A percentile compares a stretch with the other conserved stretches of the same genome.
Conservation (phyloP, 345 rosid species). For the Moringa oleifera region DNA sequence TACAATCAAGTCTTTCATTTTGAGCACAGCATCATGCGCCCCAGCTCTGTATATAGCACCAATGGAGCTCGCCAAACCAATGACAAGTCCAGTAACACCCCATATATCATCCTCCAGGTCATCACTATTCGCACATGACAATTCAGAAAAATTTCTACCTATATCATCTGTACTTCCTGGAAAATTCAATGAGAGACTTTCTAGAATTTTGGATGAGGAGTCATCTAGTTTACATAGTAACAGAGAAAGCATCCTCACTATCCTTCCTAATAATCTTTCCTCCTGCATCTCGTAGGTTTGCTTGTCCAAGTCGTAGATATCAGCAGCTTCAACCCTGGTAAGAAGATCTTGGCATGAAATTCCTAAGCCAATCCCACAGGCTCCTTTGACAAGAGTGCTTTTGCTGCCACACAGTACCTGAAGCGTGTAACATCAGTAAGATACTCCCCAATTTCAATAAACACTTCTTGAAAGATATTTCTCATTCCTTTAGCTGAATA, state of each 20-base stretch:
- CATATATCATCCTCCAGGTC: slow-evolving; percentile 78
- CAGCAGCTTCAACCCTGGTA: slow-evolving; percentile 43
- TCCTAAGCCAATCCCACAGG: slow-evolving; percentile 91
- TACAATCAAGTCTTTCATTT: slow-evolving; percentile 61
- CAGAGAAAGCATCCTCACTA: slow-evolving; percentile 46
- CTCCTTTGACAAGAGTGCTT: slow-evolving; percentile 86
- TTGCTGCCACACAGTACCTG: slow-evolving; percentile 80
- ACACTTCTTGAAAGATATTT: neutral
- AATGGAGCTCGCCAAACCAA: slow-evolving; percentile 79
- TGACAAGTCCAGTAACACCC: slow-evolving; percentile 87
- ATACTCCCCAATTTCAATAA: slow-evolving; percentile 1
- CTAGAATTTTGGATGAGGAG: slow-evolving; percentile 42
- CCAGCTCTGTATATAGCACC: slow-evolving; percentile 76
- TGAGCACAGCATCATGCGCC: slow-evolving; percentile 53
- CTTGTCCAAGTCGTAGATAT: slow-evolving; percentile 33
- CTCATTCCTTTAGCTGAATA: neutral
- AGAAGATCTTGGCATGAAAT: slow-evolving; percentile 79
- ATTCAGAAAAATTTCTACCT: slow-evolving; percentile 29
- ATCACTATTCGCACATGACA: slow-evolving; percentile 38
- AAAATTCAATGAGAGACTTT: slow-evolving; percentile 38
- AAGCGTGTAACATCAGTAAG: slow-evolving; percentile 18
- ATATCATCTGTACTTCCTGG: slow-evolving; percentile 29
- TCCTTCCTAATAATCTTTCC: slow-evolving; percentile 52
- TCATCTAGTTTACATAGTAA: slow-evolving; percentile 38
- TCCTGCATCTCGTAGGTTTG: slow-evolving; percentile 56